Percentiles rank a stretch among this genome's conserved stretches.
phyloP scores from a whole-genome alignment of 2,329 filamentous ascomycete genomes.

The Sporothrix luriei region DNA sequence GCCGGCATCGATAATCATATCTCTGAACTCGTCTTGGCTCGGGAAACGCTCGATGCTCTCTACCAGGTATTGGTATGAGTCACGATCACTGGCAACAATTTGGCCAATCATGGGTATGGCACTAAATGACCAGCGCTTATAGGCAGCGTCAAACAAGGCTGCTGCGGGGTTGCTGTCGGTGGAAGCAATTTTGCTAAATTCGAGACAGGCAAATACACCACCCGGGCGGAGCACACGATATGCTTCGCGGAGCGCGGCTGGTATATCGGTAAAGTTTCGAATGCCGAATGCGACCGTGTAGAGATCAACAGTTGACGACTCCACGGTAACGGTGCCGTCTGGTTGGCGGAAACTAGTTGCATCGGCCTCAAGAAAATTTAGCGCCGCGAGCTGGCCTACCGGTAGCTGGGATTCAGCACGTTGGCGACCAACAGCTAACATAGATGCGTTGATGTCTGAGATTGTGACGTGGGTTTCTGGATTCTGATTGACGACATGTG shows the following conservation, averaged over 20 bases:
- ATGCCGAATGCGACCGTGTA: conserved; percentile 99
- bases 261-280: conserved; percentile 93
- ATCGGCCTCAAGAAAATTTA: conserved; percentile 84
- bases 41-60: conserved; percentile 97
- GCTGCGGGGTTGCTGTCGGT: conserved; percentile 51
- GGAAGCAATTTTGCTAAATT: conserved; percentile 79
- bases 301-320: conserved; percentile 76
- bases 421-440: conserved; percentile 86
- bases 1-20: conserved; percentile 81
- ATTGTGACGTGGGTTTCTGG: conserved; percentile 81
- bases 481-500: conserved; percentile 78
- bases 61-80: conserved; percentile 97
- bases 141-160: conserved; percentile 79
- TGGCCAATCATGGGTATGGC: conserved; percentile 96
- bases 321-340: conserved; percentile 55
- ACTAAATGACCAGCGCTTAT: conserved; percentile 94
- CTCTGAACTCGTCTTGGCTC: conserved; percentile 77
- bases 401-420: conserved; percentile 65
- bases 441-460: conserved; percentile 92
- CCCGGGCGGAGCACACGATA: conserved; percentile 89
- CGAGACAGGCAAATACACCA: conserved; percentile 92
- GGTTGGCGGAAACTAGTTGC: conserved; percentile 66
- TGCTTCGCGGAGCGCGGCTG: conserved; percentile 78
- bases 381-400: conserved; percentile 57
- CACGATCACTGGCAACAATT: conserved; percentile 87